Evolutionary conservation across 495 filamentous ascomycete genomes (phyloP).

Genomic region (Aspergillus bertholletiae): DNA sequence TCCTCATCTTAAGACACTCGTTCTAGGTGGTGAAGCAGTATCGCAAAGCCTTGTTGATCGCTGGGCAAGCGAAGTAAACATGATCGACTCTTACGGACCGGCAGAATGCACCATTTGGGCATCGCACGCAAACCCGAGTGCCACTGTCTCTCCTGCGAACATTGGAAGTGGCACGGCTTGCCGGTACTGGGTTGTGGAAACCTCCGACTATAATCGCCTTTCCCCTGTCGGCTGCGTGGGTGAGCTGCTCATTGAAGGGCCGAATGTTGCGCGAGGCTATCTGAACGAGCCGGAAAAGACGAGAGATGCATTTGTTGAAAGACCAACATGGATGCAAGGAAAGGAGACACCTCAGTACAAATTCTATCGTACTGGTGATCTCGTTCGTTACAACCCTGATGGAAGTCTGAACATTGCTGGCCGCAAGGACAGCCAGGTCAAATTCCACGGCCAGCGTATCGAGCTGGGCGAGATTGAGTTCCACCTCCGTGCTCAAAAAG

Average conservation of each 20-base stretch:
- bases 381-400: neutral
- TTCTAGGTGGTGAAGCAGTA: slow-evolving; percentile 39
- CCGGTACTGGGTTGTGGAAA: neutral
- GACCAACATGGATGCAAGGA: neutral
- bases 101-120: neutral
- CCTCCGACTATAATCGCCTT: neutral
- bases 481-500: neutral
- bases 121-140: neutral
- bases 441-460: neutral
- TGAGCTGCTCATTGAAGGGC: slow-evolving; percentile 1
- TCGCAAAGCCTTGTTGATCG: slow-evolving; percentile 28
- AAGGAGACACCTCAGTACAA: neutral
- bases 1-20: slow-evolving; percentile 27
- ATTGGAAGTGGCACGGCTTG: neutral
- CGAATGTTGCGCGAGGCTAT: neutral
- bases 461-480: neutral
- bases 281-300: neutral
- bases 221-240: neutral
- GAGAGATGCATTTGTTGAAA: neutral
- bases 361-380: neutral
- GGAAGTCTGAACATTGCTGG: neutral
- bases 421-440: neutral
- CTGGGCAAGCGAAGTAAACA: slow-evolving; percentile 44
- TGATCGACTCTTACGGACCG: slow-evolving; percentile 16
- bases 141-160: neutral